phyloP scores from a whole-genome alignment of 495 filamentous ascomycete genomes.

The Tirmania nivea region DNA sequence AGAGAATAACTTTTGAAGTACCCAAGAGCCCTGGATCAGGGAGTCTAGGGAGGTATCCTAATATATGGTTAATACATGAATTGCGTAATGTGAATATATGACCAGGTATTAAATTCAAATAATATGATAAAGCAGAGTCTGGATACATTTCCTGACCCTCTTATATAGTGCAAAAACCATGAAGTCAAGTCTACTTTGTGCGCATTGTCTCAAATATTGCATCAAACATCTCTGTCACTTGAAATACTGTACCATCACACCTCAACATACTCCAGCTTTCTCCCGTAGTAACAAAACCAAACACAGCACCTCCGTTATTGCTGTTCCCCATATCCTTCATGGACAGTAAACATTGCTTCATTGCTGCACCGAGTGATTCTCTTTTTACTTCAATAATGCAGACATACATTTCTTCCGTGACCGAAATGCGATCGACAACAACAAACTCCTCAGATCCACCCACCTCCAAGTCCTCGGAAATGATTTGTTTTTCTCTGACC shows the following conservation, averaged over 20 bases:
- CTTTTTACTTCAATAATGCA: neutral
- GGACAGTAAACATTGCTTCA: neutral
- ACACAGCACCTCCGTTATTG: slow-evolving; percentile 2
- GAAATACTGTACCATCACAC: slow-evolving; percentile 2
- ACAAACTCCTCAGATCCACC: neutral
- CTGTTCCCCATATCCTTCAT: slow-evolving; percentile 4
- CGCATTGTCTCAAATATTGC: neutral
- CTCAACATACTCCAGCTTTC: slow-evolving; percentile 2
- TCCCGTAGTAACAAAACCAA: slow-evolving; percentile 6
- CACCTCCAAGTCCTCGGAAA: neutral
- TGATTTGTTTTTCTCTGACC: slow-evolving; percentile 1
- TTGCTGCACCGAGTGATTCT: neutral
- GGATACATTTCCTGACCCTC: too few species aligned
- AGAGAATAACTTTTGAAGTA: too few species aligned
- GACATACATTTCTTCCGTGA: too few species aligned
- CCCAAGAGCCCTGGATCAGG: too few species aligned
- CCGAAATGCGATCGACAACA: neutral
- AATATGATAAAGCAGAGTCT: too few species aligned
- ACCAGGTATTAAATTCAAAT: too few species aligned
- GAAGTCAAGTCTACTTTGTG: too few species aligned
- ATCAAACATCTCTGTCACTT: neutral
- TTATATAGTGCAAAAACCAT: too few species aligned
- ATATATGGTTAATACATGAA: too few species aligned
- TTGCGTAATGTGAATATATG: too few species aligned
- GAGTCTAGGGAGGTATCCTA: too few species aligned